Conservation (phyloP, 208 protist genomes). For the Wallacemonas sp. region DNA sequence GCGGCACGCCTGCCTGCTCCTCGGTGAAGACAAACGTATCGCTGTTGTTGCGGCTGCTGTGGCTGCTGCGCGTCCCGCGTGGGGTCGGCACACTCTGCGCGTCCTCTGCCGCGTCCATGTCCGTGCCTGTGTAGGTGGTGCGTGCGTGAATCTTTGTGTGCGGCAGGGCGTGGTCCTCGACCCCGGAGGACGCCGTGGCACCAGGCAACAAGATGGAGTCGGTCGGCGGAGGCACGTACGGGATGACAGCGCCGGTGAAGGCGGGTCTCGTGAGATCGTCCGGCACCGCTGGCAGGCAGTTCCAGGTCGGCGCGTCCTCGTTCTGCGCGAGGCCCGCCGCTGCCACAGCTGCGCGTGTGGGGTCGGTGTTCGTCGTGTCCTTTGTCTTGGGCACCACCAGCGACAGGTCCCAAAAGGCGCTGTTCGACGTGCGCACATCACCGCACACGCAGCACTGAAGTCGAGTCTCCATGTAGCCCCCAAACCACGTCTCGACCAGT, state of each 20-base stretch:
- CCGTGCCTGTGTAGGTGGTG: constrained; percentile 3
- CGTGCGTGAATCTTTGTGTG: constrained; percentile 1
- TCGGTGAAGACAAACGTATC: background rate
- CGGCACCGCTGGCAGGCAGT: background rate
- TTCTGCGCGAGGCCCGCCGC: background rate
- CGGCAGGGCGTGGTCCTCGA: background rate
- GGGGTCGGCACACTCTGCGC: background rate
- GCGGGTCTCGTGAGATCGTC: too few relatives aligned
- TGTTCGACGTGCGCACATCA: constrained; percentile 25
- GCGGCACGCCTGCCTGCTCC: background rate
- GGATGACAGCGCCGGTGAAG: too few relatives aligned
- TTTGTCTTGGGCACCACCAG: constrained; percentile 10
- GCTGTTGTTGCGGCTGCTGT: background rate
- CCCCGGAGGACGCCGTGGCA: too few relatives aligned
- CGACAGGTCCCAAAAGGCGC: constrained; percentile 56
- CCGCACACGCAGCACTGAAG: constrained; percentile 50
- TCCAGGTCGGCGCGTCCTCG: background rate
- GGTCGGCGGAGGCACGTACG: too few relatives aligned
- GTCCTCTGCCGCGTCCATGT: too few relatives aligned
- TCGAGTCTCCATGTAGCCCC: constrained; percentile 37
- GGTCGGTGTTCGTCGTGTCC: background rate
- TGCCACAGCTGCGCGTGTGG: background rate
- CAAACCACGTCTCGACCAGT: constrained; percentile 58
- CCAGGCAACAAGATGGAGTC: too few relatives aligned
- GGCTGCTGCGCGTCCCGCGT: background rate